A percentile compares a stretch with the other conserved stretches of the same genome.
Evolutionary conservation across 2,329 filamentous ascomycete species (phyloP).

Genomic region (Diplodia sapinea): DNA sequence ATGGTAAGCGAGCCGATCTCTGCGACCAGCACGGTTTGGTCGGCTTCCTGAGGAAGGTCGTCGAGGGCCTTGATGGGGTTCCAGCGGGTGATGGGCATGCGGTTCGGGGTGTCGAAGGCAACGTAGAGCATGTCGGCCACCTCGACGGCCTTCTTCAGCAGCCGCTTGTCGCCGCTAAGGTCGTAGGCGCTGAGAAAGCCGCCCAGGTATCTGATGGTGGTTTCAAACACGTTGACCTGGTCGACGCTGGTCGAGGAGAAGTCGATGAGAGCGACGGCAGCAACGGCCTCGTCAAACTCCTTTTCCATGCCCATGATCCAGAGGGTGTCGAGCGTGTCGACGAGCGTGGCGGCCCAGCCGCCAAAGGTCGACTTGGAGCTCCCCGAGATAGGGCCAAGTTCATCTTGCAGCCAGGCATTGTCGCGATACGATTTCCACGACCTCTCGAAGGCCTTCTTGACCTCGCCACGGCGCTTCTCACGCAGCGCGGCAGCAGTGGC

Average conservation of each 20-base stretch:
- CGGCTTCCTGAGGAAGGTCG: constrained; percentile 49
- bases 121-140: constrained; percentile 81
- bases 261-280: constrained; percentile 52
- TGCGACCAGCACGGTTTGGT: constrained; percentile 51
- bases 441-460: constrained; percentile 52
- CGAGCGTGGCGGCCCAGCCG: constrained; percentile 55
- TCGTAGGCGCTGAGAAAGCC: constrained; percentile 87
- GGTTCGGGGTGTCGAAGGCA: constrained; percentile 89
- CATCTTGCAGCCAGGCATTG: constrained; percentile 57
- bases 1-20: constrained; percentile 56
- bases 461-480: constrained; percentile 44
- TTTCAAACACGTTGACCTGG: constrained; percentile 57
- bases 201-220: constrained; percentile 79
- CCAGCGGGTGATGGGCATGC: constrained; percentile 72
- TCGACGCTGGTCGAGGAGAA: constrained; percentile 48
- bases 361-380: constrained; percentile 51
- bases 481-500: constrained; percentile 42
- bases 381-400: constrained; percentile 53
- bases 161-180: constrained; percentile 73
- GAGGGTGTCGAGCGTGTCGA: constrained; percentile 55
- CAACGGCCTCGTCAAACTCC: constrained; percentile 55
- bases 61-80: constrained; percentile 47
- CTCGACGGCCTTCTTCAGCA: constrained; percentile 79
- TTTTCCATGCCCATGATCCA: constrained; percentile 56
- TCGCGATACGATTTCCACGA: constrained; percentile 54